Percentiles rank a stretch among this genome's conserved stretches.
These are phyloP conservation scores for Phycomyces nitens DNA, from an alignment of 192 early-diverging fungal genomes.

Conservation along the genomic window DNA sequence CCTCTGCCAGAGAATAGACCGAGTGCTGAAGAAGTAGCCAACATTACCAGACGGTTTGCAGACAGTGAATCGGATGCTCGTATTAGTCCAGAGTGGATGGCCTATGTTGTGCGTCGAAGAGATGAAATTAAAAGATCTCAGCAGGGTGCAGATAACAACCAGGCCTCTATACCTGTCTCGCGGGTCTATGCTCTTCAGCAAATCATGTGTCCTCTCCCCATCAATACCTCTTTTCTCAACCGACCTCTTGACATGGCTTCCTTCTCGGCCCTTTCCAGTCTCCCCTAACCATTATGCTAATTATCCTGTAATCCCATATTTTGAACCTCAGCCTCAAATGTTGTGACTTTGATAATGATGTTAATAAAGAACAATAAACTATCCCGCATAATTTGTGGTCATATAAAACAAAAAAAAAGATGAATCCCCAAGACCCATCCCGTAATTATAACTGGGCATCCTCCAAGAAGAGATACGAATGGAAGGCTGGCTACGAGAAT, in stretches of 20 bases:
- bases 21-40: slow-evolving; percentile 20
- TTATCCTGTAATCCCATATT: no score
- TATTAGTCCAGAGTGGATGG: slow-evolving; percentile 9
- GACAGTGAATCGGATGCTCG: neutral
- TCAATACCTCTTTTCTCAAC: no score
- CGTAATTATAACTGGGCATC: slow-evolving; percentile 42
- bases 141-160: neutral
- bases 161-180: neutral
- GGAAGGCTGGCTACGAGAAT: slow-evolving; percentile 48
- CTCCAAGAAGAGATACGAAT: slow-evolving; percentile 45
- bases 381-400: neutral
- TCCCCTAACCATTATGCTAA: no score
- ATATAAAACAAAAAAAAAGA: neutral
- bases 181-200: neutral
- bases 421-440: neutral
- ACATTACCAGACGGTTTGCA: slow-evolving; percentile 20
- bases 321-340: no score
- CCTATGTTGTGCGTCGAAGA: slow-evolving; percentile 11
- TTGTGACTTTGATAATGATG: no score
- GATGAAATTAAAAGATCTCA: neutral
- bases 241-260: no score
- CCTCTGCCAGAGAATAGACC: slow-evolving; percentile 26
- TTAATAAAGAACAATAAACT: no score
- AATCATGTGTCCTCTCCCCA: no score
- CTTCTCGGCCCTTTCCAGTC: no score